Evolutionary conservation across 768 basidiomycete genomes (phyloP).

Genomic region (Pluteus cervinus): DNA sequence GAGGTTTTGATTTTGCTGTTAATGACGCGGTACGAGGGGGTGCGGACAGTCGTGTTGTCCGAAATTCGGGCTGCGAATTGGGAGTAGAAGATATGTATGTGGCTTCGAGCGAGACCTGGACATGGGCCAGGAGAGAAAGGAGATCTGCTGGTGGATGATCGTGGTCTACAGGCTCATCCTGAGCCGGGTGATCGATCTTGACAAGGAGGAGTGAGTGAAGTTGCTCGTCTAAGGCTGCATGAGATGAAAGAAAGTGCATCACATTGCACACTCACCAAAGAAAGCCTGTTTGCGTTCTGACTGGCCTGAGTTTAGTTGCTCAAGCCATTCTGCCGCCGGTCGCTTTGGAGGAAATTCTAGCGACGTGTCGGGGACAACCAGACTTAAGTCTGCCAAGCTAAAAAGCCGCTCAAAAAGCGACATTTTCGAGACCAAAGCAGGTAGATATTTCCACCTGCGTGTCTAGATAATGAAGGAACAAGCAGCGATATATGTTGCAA

Average conservation of each 20-base stretch:
- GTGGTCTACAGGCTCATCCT: constrained; percentile 27
- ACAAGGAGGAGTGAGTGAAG: constrained; percentile 42
- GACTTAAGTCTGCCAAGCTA: constrained; percentile 47
- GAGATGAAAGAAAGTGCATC: constrained; percentile 9
- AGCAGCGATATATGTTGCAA: too few relatives aligned
- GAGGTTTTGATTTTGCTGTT: constrained; percentile 24
- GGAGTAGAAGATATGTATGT: constrained; percentile 63
- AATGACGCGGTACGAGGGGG: constrained; percentile 54
- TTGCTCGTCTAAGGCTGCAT: constrained; percentile 45
- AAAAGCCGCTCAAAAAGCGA: constrained; percentile 64
- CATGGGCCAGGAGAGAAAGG: constrained; percentile 56
- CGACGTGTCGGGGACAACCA: constrained; percentile 62
- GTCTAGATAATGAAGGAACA: too few relatives aligned
- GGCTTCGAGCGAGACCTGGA: constrained; percentile 77
- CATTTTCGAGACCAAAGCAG: too few relatives aligned
- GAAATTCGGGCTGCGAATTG: constrained; percentile 23
- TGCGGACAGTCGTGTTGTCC: constrained; percentile 32
- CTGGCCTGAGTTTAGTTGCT: constrained; percentile 30
- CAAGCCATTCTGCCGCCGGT: constrained; percentile 51
- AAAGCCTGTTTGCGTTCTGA: constrained; percentile 62
- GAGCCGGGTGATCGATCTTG: constrained; percentile 55
- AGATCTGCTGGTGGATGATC: constrained; percentile 38
- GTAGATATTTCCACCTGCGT: too few relatives aligned
- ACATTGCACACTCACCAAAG: constrained; percentile 49
- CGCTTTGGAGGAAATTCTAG: constrained; percentile 49